These are phyloP conservation scores for Taiozyma sp. DNA, from an alignment of 1,139 yeast species.

Conservation along the genomic window DNA sequence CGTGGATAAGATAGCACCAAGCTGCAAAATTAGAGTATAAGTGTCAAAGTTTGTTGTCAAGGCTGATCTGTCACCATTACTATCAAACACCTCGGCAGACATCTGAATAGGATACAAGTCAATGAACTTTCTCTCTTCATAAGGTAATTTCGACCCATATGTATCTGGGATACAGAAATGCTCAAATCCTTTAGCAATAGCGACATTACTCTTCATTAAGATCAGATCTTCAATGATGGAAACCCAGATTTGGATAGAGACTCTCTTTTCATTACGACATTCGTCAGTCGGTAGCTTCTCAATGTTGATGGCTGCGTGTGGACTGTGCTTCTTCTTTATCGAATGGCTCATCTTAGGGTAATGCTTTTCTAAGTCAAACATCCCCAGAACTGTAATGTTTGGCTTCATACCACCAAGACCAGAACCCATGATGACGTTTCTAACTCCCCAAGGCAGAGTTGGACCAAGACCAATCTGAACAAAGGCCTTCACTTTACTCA, in stretches of 20 bases:
- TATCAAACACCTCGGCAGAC: conserved; percentile 73
- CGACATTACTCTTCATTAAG: conserved; percentile 91
- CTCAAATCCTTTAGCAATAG: conserved; percentile 85
- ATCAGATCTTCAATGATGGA: conserved; percentile 86
- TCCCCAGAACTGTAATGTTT: conserved; percentile 87
- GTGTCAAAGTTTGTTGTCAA: conserved; percentile 91
- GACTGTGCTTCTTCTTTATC: conserved; percentile 3
- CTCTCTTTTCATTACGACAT: conserved; percentile 66
- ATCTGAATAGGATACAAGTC: conserved; percentile 95
- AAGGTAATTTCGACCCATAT: conserved; percentile 14
- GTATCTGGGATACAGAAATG: conserved; percentile 50
- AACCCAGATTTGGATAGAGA: conserved; percentile 82
- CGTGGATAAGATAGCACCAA: conserved; percentile 88
- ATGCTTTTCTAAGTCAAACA: conserved; percentile 52
- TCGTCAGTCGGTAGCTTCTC: conserved; percentile 71
- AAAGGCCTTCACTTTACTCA: conserved; percentile 80
- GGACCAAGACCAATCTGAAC: conserved; percentile 91
- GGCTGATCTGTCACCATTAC: conserved; percentile 60
- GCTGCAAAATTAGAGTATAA: conserved; percentile 83
- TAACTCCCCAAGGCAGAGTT: conserved; percentile 89
- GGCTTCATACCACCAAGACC: conserved; percentile 98
- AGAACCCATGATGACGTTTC: conserved; percentile 86
- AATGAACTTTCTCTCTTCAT: conserved; percentile 46
- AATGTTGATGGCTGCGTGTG: conserved; percentile 18
- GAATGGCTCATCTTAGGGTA: conserved; percentile 15